phyloP scores from a whole-genome alignment of 169 alveolate genomes.

The Cryptosporidium meleagridis region DNA sequence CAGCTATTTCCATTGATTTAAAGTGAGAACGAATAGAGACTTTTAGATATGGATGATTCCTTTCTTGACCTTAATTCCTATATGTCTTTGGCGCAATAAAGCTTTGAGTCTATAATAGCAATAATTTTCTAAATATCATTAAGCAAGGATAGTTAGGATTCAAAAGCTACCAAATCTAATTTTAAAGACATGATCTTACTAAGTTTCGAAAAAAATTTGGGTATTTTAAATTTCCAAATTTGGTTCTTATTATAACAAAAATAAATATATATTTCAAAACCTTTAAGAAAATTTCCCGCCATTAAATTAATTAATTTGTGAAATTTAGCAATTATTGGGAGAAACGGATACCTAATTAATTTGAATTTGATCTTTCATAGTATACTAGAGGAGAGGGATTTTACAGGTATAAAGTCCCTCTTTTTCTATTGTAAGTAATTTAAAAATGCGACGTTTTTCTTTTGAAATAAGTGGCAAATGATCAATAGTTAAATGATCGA shows the following conservation, averaged over 20 bases:
- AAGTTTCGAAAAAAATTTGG: too few species aligned
- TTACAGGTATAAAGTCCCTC: neutral
- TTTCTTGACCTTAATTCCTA: neutral
- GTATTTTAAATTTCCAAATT: too few species aligned
- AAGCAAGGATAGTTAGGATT: neutral
- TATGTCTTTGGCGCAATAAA: constrained; percentile 7
- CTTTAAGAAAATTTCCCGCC: neutral
- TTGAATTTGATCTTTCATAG: too few species aligned
- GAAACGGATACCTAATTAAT: neutral
- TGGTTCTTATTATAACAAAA: too few species aligned
- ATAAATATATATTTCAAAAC: neutral
- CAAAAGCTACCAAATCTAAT: too few species aligned
- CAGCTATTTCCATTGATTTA: neutral
- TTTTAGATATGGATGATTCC: neutral
- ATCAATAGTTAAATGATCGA: too few species aligned
- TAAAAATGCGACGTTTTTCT: too few species aligned
- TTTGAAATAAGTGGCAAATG: too few species aligned
- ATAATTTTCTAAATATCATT: neutral
- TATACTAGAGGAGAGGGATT: neutral
- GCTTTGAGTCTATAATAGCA: too few species aligned
- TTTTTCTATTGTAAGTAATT: too few species aligned
- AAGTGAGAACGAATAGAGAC: neutral
- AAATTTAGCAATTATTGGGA: too few species aligned
- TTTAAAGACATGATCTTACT: neutral
- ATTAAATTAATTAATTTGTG: neutral